phyloP scores from a whole-genome alignment of 192 early-diverging fungal genomes.

The Entomortierella parvispora region DNA sequence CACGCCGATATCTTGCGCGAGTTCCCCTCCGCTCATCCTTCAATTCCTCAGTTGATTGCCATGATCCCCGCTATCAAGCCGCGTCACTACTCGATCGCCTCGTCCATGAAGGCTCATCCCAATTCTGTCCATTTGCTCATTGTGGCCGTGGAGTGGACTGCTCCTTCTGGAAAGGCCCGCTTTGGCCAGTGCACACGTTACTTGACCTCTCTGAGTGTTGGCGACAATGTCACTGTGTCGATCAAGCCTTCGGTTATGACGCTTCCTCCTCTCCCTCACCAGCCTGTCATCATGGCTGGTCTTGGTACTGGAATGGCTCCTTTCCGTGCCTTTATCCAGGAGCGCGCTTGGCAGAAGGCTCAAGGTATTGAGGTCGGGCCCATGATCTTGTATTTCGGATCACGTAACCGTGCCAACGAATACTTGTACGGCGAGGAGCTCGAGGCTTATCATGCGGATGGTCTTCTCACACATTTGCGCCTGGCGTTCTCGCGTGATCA shows the following conservation, averaged over 20 bases:
- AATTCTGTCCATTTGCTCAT: conserved; percentile 91
- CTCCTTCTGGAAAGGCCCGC: conserved; percentile 70
- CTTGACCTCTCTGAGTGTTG: conserved; percentile 74
- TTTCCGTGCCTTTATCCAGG: conserved; percentile 97
- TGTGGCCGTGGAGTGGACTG: conserved; percentile 92
- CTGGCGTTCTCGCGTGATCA: conserved; percentile 97
- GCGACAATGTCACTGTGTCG: conserved; percentile 80
- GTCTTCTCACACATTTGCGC: conserved; percentile 87
- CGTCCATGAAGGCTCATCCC: conserved; percentile 86
- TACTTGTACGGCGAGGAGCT: conserved; percentile 97
- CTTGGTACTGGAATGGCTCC: conserved; percentile 99
- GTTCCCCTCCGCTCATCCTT: conserved; percentile 84
- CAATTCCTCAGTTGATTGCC: conserved; percentile 74
- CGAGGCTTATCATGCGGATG: conserved; percentile 93
- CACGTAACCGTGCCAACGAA: conserved; percentile 92
- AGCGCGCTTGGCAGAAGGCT: conserved; percentile 83
- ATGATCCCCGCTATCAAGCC: conserved; percentile 92
- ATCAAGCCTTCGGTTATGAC: conserved; percentile 99
- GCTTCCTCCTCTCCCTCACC: conserved; percentile 79
- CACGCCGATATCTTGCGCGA: conserved; percentile 89
- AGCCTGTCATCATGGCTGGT: conserved; percentile 97
- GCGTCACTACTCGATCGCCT: conserved; percentile 98
- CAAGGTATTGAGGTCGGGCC: conserved; percentile 88
- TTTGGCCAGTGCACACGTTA: conserved; percentile 94
- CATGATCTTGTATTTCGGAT: conserved; percentile 97